Percentiles rank a stretch among this genome's conserved stretches.
Conservation (phyloP, 1,284 basidiomycete genomes). For the Pseudozyma pruni region DNA sequence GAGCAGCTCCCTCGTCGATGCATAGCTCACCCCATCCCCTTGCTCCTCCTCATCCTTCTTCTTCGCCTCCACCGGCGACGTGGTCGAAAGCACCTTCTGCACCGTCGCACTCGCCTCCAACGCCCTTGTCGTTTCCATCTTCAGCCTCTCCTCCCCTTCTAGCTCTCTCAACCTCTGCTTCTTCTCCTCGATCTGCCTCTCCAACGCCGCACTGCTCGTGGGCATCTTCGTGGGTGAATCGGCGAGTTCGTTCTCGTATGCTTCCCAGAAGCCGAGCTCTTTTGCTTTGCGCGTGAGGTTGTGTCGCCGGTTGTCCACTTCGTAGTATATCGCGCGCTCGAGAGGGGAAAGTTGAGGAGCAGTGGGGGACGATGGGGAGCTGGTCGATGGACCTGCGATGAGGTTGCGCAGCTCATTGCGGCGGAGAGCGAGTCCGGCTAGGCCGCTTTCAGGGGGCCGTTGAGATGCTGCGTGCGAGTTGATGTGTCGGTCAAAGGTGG, state of each 20-base stretch:
- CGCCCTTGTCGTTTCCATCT: constrained; percentile 29
- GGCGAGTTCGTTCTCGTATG: constrained; percentile 28
- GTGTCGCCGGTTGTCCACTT: constrained; percentile 27
- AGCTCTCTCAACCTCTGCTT: constrained; percentile 21
- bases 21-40: constrained; percentile 13
- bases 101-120: constrained; percentile 32
- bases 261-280: constrained; percentile 50
- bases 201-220: constrained; percentile 21
- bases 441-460: constrained; percentile 16
- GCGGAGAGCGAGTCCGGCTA: constrained; percentile 10
- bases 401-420: constrained; percentile 26
- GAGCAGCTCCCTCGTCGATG: constrained; percentile 40
- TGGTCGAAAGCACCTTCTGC: constrained; percentile 31
- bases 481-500: constrained; percentile 34
- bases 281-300: constrained; percentile 19
- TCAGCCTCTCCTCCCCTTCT: constrained; percentile 23
- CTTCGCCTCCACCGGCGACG: constrained; percentile 2
- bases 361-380: not conserved
- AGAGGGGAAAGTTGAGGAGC: constrained; percentile 28
- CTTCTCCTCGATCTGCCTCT: constrained; percentile 35
- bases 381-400: constrained; percentile 7
- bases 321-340: constrained; percentile 44
- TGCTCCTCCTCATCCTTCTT: constrained; percentile 5
- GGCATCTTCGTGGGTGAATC: constrained; percentile 34
- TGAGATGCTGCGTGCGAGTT: constrained; percentile 20